Evolutionary conservation across 257 asterid species (phyloP), one percentile per base, ranked within the genome.

Genomic region (Nicotiana benthamiana): DNA sequence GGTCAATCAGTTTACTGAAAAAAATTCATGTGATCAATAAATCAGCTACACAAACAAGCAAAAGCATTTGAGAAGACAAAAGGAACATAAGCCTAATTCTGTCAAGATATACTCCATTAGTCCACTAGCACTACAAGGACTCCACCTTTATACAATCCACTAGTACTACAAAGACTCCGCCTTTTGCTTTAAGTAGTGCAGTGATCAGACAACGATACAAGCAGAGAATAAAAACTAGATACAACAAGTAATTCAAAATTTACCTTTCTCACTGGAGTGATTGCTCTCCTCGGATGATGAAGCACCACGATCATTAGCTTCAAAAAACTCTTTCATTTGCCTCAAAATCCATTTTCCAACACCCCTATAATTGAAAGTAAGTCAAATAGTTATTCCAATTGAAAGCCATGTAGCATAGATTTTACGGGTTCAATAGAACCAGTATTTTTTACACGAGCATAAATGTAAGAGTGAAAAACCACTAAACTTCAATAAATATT

Each of bases 341-440:
- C 89, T 93, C 92, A 95, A 82, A 77, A 91, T 91, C 98, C 98
- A 95, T 89, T 95, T 92, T 46, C 99, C 99, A 11, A 95, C 90
- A 32, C 98, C 98, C 88, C 99, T 95, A 75, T 52, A 86, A 59
- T 43, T n/a, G 68, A 77, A 77, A 70, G 54, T 27, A 79, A 64
- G 79, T 51, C 30, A 77, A 82, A 80, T 59, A 15, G 26, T 16
- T 48, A 43, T 12, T 16, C 48, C 48, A 40, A 40, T 40, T 40
- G 48, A 40, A 40, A 40, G 11, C 11, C 12, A 40, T 9, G 12
- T 40, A 40, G 48, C 48, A 40, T 40, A 40, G 48, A 40, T 9
- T 40, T 40, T 40, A 40, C 11, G 48, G 3, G 12, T 40, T 40
- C 48, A 9, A 40, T 9, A 1, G 10, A 8, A 40, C 48, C 11